Percentiles rank a stretch among this genome's conserved stretches.
These are phyloP conservation scores for Rhododendron ovatum DNA, from an alignment of 148 eudicot genomes.

Conservation along the genomic window DNA sequence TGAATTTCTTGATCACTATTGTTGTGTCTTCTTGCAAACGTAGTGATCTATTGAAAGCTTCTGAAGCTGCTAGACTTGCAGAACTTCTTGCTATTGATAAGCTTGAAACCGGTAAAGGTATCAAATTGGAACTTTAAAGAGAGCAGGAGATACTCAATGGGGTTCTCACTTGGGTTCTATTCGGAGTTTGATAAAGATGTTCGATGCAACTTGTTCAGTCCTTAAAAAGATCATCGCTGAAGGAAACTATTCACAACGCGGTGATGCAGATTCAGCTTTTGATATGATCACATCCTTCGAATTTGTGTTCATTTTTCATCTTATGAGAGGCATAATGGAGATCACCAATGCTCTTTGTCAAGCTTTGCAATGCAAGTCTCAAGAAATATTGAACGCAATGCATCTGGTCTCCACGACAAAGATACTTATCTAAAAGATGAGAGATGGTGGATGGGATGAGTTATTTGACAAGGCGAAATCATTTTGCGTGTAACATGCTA, in stretches of 20 bases:
- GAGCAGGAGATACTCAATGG: background rate
- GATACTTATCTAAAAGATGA: background rate
- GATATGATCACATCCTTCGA: background rate
- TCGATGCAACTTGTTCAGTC: background rate
- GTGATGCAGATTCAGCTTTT: background rate
- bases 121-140: background rate
- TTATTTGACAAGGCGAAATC: background rate
- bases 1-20: background rate
- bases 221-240: background rate
- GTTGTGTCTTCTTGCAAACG: background rate
- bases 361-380: background rate
- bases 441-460: background rate
- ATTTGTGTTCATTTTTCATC: background rate
- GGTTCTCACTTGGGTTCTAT: background rate
- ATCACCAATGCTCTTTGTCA: background rate
- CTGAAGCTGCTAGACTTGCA: background rate
- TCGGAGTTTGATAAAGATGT: background rate
- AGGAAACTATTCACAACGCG: background rate
- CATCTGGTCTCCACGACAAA: background rate
- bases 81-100: background rate
- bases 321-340: background rate
- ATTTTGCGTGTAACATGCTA: background rate
- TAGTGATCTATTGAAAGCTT: background rate
- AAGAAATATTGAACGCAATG: background rate
- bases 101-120: background rate